Conservation (phyloP, 768 basidiomycete genomes). For the Dictyophora rubrovolvata region DNA sequence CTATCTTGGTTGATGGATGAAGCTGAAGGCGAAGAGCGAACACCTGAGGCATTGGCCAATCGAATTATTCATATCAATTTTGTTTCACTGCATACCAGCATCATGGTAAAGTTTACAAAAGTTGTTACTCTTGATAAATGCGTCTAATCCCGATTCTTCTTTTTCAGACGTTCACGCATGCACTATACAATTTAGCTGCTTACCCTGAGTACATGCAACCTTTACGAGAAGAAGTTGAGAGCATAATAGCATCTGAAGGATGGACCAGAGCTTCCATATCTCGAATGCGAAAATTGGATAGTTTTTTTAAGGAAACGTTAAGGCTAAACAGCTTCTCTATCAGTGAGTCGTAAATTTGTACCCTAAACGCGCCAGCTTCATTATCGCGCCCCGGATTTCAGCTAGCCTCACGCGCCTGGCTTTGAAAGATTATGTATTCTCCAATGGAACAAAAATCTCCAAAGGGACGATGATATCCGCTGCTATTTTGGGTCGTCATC, state of each 20-base stretch:
- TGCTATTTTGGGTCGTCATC: conserved; percentile 23
- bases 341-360: background rate
- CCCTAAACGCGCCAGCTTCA: too few relatives aligned
- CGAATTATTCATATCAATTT: conserved; percentile 4
- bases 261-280: background rate
- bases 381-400: background rate
- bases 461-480: conserved; percentile 26
- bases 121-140: background rate
- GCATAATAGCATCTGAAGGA: background rate
- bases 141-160: background rate
- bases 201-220: conserved; percentile 3
- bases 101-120: background rate
- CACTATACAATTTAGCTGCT: background rate
- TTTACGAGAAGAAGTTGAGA: conserved; percentile 9
- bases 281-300: background rate
- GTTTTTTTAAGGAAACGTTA: background rate
- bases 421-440: conserved; percentile 31
- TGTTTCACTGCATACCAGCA: background rate
- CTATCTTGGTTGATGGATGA: conserved; percentile 15
- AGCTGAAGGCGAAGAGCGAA: conserved; percentile 1
- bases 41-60: background rate
- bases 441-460: conserved; percentile 33
- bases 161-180: background rate
- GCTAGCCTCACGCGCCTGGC: conserved; percentile 23
- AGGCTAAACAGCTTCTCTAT: background rate